A percentile compares a stretch with the other conserved stretches of the same genome.
These are phyloP conservation scores for Candida maris DNA, from an alignment of 805 yeast genomes.

Conservation along the genomic window DNA sequence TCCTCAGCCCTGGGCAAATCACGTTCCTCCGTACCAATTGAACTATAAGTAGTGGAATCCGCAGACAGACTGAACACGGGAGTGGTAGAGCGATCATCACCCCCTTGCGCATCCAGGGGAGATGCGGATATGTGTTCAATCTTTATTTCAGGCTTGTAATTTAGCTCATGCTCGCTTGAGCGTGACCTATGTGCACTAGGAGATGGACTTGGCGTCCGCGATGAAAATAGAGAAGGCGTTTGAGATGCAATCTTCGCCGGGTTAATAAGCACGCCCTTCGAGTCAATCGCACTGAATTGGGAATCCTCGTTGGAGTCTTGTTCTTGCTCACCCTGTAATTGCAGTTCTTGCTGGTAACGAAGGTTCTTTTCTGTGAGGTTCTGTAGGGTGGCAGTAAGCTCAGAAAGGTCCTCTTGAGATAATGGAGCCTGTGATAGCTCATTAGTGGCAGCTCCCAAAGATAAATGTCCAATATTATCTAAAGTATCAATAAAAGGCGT, in stretches of 20 bases:
- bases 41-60: neutral
- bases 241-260: slow-evolving; percentile 41
- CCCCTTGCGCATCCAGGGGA: slow-evolving; percentile 1
- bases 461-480: slow-evolving; percentile 13
- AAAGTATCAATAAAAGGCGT: slow-evolving; percentile 14
- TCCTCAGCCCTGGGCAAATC: slow-evolving; percentile 32
- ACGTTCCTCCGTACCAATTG: neutral
- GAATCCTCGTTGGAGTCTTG: no score
- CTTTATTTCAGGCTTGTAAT: slow-evolving; percentile 18
- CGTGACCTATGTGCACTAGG: slow-evolving; percentile 31
- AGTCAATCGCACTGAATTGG: slow-evolving; percentile 5
- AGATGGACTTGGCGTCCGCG: slow-evolving; percentile 37
- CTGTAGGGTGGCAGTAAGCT: slow-evolving; percentile 10
- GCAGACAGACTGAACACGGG: slow-evolving; percentile 11
- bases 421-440: slow-evolving; percentile 3
- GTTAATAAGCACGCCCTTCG: slow-evolving; percentile 26
- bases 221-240: slow-evolving; percentile 57
- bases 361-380: slow-evolving; percentile 22
- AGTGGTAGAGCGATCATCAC: slow-evolving; percentile 1
- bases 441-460: slow-evolving; percentile 9
- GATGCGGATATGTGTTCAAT: slow-evolving; percentile 23
- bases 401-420: slow-evolving; percentile 11
- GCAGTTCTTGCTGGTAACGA: slow-evolving; percentile 16
- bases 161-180: slow-evolving; percentile 22
- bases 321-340: slow-evolving; percentile 1